Percentiles rank a stretch among this genome's conserved stretches.
Evolutionary conservation across 257 asterid genomes (phyloP).

Genomic region (Salvia miltiorrhiza): DNA sequence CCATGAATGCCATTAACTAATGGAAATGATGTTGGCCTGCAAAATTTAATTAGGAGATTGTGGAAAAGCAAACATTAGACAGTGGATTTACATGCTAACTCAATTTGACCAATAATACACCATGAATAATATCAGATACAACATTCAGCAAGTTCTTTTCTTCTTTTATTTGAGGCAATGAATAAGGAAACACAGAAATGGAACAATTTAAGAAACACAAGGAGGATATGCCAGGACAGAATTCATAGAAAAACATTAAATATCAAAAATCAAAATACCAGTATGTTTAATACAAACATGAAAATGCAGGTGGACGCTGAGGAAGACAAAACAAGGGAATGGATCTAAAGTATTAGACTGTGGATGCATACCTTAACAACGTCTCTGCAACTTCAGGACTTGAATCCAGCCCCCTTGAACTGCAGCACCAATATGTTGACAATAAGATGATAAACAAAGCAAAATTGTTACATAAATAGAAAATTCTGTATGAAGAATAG

Average conservation of each 20-base stretch:
- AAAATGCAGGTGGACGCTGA: neutral
- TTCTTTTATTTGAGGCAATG: slow-evolving; percentile 8
- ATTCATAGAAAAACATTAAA: neutral
- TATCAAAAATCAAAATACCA: neutral
- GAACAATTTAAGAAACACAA: neutral
- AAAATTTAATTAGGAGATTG: slow-evolving; percentile 29
- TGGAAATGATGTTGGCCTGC: slow-evolving; percentile 56
- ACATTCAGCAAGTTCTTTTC: too few species aligned
- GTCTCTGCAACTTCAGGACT: slow-evolving; percentile 40
- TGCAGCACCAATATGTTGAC: slow-evolving; percentile 35
- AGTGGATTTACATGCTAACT: too few species aligned
- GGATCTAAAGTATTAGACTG: neutral
- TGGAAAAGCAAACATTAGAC: too few species aligned
- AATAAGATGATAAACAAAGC: slow-evolving; percentile 18
- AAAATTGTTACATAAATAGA: slow-evolving; percentile 4
- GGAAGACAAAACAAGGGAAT: neutral
- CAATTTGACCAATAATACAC: too few species aligned
- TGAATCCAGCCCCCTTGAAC: slow-evolving; percentile 45
- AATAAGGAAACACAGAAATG: neutral
- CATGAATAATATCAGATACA: too few species aligned
- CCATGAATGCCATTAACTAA: slow-evolving; percentile 42
- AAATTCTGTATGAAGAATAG: slow-evolving; percentile 5
- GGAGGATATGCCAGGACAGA: neutral
- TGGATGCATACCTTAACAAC: slow-evolving; percentile 50
- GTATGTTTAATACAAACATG: neutral